Conservation (phyloP, 345 rosid genomes). For the Carallia pectinifolia region DNA sequence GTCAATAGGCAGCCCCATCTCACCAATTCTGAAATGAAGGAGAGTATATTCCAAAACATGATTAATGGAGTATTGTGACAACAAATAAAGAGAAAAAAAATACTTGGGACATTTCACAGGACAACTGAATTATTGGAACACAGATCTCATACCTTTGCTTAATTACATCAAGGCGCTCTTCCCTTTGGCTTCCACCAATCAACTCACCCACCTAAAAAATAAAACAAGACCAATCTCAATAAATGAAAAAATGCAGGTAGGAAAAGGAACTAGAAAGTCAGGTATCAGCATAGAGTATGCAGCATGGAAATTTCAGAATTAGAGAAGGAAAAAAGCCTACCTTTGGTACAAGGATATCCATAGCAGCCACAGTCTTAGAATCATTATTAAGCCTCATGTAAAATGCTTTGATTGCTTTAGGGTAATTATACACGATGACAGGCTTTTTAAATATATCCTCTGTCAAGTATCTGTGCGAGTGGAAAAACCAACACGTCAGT, state of each 20-base stretch:
- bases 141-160: constrained; percentile 48
- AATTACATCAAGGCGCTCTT: constrained; percentile 72
- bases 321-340: constrained; percentile 26
- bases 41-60: constrained; percentile 3
- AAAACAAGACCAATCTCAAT: not conserved
- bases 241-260: not conserved
- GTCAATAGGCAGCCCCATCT: constrained; percentile 69
- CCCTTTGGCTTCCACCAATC: constrained; percentile 99
- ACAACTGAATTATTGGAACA: not conserved
- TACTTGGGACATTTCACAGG: not conserved
- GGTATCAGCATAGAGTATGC: not conserved
- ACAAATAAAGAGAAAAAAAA: not conserved
- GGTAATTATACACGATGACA: constrained; percentile 87
- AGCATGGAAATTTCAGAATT: not conserved
- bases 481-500: constrained; percentile 13
- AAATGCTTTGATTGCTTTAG: constrained; percentile 91
- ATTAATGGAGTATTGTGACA: not conserved
- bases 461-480: constrained; percentile 67
- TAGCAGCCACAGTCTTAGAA: constrained; percentile 83
- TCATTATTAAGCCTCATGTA: constrained; percentile 95
- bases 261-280: not conserved
- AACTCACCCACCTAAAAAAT: constrained; percentile 81
- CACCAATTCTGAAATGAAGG: constrained; percentile 48
- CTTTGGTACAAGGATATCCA: constrained; percentile 98
- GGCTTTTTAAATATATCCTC: constrained; percentile 86